A percentile compares a stretch with the other conserved stretches of the same genome.
phyloP scores from a whole-genome alignment of 805 yeast species.

The Wickerhamiella lipophila region DNA sequence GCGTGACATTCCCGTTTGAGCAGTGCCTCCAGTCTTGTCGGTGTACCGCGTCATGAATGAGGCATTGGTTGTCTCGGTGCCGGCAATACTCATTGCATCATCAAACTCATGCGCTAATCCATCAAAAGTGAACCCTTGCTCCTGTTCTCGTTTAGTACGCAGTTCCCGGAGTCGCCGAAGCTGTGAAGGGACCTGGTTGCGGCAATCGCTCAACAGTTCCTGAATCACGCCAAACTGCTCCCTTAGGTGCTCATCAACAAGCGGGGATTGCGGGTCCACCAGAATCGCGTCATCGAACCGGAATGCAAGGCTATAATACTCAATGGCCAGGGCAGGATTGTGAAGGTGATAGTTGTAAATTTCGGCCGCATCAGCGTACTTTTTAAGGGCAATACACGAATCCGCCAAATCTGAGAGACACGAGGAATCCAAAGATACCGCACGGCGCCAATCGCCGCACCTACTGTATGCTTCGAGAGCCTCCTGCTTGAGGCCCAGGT shows the following conservation, averaged over 20 bases:
- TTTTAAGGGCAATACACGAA: slow-evolving; percentile 43
- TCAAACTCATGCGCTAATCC: slow-evolving; percentile 50
- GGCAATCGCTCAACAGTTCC: slow-evolving; percentile 88
- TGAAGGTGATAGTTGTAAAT: slow-evolving; percentile 52
- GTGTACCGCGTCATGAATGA: slow-evolving; percentile 93
- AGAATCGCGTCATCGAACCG: slow-evolving; percentile 65
- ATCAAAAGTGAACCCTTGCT: slow-evolving; percentile 66
- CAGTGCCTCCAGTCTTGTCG: slow-evolving; percentile 91
- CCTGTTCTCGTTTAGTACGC: slow-evolving; percentile 76
- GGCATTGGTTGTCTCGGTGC: slow-evolving; percentile 85
- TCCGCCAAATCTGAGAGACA: slow-evolving; percentile 50
- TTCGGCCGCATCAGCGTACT: slow-evolving; percentile 68
- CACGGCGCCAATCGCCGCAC: slow-evolving; percentile 78
- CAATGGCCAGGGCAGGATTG: slow-evolving; percentile 50
- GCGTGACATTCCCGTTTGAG: slow-evolving; percentile 91
- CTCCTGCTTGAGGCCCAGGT: slow-evolving; percentile 39
- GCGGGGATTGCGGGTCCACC: slow-evolving; percentile 32
- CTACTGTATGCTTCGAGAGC: slow-evolving; percentile 60
- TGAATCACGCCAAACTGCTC: slow-evolving; percentile 84
- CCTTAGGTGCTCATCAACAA: slow-evolving; percentile 50
- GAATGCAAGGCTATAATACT: slow-evolving; percentile 60
- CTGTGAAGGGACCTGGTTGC: slow-evolving; percentile 73
- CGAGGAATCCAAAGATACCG: slow-evolving; percentile 45
- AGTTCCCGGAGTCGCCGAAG: slow-evolving; percentile 70
- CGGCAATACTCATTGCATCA: slow-evolving; percentile 89